Percentiles rank a stretch among this genome's conserved stretches.
phyloP scores from a whole-genome alignment of 768 basidiomycete species.

The Leccinellum luteum region DNA sequence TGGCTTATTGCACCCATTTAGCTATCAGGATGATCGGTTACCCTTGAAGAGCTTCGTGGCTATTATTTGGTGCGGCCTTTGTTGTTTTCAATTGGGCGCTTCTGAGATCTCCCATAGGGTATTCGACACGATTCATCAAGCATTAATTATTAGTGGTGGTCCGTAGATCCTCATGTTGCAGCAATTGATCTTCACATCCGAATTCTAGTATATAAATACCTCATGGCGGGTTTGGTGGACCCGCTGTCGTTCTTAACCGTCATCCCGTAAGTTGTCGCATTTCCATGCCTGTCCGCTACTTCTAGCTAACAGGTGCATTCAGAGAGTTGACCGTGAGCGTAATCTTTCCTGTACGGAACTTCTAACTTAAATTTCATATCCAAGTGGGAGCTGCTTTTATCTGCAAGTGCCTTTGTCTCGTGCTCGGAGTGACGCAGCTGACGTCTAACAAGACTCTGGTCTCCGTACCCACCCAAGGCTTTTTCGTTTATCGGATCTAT shows the following conservation, averaged over 20 bases:
- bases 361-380: not conserved
- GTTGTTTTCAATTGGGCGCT: not conserved
- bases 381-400: not conserved
- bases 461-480: not conserved
- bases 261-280: not conserved
- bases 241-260: not conserved
- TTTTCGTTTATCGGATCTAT: not conserved
- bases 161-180: not conserved
- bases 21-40: slow-evolving; percentile 2
- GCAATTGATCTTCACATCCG: not conserved
- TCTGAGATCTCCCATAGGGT: not conserved
- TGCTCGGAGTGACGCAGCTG: not conserved
- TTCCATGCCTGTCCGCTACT: not conserved
- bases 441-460: not conserved
- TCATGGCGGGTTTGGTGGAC: not conserved
- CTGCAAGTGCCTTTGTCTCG: not conserved
- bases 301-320: not conserved
- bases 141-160: slow-evolving; percentile 3
- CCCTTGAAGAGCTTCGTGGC: not conserved
- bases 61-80: not conserved
- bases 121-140: slow-evolving; percentile 1
- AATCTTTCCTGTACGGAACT: not conserved
- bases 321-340: not conserved
- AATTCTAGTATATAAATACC: not conserved
- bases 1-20: not conserved